Conservation (phyloP, 495 filamentous ascomycete genomes). For the Hyaloscypha variabilis region DNA sequence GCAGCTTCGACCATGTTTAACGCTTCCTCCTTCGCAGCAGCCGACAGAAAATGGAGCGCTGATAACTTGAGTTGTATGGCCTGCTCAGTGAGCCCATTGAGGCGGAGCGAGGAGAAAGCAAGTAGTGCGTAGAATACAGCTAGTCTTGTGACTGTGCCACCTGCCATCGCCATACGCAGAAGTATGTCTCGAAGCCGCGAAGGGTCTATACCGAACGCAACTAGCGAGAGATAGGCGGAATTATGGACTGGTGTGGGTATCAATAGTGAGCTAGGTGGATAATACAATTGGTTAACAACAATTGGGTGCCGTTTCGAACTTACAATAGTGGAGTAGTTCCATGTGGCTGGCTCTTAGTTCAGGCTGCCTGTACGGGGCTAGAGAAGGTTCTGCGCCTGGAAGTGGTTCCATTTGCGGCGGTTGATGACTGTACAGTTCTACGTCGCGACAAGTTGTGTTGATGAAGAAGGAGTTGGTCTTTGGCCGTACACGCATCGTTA, state of each 20-base stretch:
- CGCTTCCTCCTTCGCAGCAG: conserved; percentile 24
- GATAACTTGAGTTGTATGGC: conserved; percentile 38
- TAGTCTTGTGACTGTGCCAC: conserved; percentile 25
- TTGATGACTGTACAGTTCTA: conserved; percentile 31
- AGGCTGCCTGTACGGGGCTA: conserved; percentile 18
- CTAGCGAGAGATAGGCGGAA: conserved; percentile 31
- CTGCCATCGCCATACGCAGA: conserved; percentile 29
- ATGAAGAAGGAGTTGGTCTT: conserved; percentile 26
- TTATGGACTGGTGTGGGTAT: conserved; percentile 24
- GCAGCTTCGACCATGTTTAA: conserved; percentile 30
- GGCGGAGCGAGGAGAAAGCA: conserved; percentile 37
- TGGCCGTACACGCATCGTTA: not conserved
- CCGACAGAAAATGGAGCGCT: conserved; percentile 30
- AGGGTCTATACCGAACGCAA: conserved; percentile 30
- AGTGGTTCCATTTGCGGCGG: conserved; percentile 3
- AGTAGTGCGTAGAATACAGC: conserved; percentile 36
- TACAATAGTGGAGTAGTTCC: conserved; percentile 31
- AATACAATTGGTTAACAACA: conserved; percentile 7
- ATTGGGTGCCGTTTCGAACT: conserved; percentile 9
- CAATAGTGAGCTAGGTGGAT: conserved; percentile 15
- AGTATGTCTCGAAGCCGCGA: conserved; percentile 32
- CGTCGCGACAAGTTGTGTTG: conserved; percentile 29
- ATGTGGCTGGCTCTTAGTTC: conserved; percentile 14
- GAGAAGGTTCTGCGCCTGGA: not conserved
- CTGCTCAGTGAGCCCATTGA: conserved; percentile 33